Conservation (phyloP, 73 alveolate genomes). For the Uronychia binucleata region DNA sequence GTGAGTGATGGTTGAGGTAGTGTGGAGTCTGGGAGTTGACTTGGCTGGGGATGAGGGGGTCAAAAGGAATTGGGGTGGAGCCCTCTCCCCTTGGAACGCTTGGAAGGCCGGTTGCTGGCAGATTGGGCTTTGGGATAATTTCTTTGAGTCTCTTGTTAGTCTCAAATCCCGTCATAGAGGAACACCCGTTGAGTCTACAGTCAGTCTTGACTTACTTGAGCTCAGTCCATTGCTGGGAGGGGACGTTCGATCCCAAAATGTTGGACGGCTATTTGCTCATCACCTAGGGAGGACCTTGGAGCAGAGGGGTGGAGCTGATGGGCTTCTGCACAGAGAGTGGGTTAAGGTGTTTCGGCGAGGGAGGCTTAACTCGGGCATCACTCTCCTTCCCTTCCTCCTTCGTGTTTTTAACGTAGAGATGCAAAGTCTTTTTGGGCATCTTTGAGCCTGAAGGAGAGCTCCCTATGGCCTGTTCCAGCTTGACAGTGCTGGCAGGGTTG, state of each 20-base stretch:
- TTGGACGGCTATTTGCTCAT: not conserved
- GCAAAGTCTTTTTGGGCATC: not conserved
- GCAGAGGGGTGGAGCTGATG: not conserved
- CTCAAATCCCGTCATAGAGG: not conserved
- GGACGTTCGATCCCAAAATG: not conserved
- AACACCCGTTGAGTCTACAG: not conserved
- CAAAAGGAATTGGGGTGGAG: no score
- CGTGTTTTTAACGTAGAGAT: not conserved
- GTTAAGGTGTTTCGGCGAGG: not conserved
- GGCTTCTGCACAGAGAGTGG: not conserved
- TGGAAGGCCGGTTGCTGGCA: no score
- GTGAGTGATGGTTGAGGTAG: no score
- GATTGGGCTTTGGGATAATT: not conserved
- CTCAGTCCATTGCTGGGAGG: not conserved
- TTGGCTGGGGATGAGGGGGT: no score
- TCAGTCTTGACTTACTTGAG: not conserved
- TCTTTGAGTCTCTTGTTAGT: not conserved
- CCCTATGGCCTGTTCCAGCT: not conserved
- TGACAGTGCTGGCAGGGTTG: not conserved
- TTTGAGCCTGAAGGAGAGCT: not conserved
- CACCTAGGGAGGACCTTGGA: not conserved
- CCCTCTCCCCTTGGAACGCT: no score
- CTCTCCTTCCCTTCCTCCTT: not conserved
- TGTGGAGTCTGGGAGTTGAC: no score
- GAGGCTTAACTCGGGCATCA: not conserved